Evolutionary conservation across 495 filamentous ascomycete species (phyloP).

Genomic region (Podospora anserina): DNA sequence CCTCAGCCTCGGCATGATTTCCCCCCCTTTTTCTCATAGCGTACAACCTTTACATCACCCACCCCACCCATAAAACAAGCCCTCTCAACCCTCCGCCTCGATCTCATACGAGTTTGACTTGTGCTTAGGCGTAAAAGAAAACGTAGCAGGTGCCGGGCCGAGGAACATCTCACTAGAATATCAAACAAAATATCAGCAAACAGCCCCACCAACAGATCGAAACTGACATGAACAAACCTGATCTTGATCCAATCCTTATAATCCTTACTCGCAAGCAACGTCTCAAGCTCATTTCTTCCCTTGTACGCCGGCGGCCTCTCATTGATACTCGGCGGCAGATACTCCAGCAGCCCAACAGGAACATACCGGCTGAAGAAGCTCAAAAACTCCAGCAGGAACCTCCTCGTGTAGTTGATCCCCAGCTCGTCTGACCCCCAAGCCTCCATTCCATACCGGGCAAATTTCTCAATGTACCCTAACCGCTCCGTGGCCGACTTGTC

Average conservation of each 20-base stretch:
- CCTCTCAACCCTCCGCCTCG: conserved; percentile 54
- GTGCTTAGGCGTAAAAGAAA: conserved; percentile 97
- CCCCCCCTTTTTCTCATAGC: background rate
- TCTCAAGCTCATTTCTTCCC: conserved; percentile 87
- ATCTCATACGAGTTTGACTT: conserved; percentile 80
- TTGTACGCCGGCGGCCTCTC: conserved; percentile 80
- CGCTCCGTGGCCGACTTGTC: conserved; percentile 91
- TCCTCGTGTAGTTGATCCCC: conserved; percentile 79
- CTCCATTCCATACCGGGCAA: conserved; percentile 84
- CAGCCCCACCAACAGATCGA: conserved; percentile 6
- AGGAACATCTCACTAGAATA: conserved; percentile 89
- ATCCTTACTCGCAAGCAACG: conserved; percentile 78
- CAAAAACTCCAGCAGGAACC: conserved; percentile 92
- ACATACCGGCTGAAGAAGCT: conserved; percentile 90
- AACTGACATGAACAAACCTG: conserved; percentile 47
- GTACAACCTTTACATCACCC: background rate
- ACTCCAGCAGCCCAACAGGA: conserved; percentile 81
- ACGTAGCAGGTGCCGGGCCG: conserved; percentile 81
- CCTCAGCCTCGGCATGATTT: background rate
- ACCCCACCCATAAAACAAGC: background rate
- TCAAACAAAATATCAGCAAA: background rate
- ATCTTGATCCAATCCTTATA: conserved; percentile 99
- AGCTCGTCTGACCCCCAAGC: conserved; percentile 94
- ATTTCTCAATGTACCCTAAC: conserved; percentile 79
- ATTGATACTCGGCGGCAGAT: conserved; percentile 79